These are phyloP conservation scores for Tylopilus plumbeoviolaceoides DNA, from an alignment of 768 basidiomycete species.

Conservation along the genomic window DNA sequence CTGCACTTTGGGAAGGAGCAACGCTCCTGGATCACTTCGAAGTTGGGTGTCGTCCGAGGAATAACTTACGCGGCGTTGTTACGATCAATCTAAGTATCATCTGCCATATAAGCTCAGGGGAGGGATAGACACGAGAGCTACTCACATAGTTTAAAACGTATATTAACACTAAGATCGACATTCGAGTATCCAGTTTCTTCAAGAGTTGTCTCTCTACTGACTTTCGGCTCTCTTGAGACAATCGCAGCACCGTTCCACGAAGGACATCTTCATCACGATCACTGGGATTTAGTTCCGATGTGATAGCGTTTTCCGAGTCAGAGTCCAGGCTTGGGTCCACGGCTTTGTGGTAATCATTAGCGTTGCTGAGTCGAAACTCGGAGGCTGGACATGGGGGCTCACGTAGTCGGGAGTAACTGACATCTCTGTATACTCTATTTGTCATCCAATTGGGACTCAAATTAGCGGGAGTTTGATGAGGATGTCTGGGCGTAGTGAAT, in stretches of 20 bases:
- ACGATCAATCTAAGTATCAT: constrained; percentile 49
- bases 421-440: not conserved
- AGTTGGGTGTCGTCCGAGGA: not conserved
- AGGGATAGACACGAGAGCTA: not conserved
- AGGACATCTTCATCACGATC: not conserved
- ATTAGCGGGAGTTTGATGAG: not conserved
- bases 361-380: not conserved
- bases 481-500: not conserved
- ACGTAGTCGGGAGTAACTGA: constrained; percentile 9
- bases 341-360: not conserved
- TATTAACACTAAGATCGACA: constrained; percentile 34
- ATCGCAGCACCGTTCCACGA: not conserved
- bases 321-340: constrained; percentile 1
- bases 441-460: not conserved
- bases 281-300: not conserved
- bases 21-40: not conserved
- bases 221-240: constrained; percentile 24
- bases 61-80: constrained; percentile 60
- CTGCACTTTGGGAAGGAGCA: constrained; percentile 44
- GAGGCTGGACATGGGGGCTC: constrained; percentile 2
- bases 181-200: constrained; percentile 25
- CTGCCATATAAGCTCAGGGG: not conserved
- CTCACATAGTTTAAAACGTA: constrained; percentile 36
- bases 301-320: constrained; percentile 3
- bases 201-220: constrained; percentile 39